A percentile compares a stretch with the other conserved stretches of the same genome.
Evolutionary conservation across 441 rosid genomes (phyloP).

Genomic region (Codiaeum variegatum): DNA sequence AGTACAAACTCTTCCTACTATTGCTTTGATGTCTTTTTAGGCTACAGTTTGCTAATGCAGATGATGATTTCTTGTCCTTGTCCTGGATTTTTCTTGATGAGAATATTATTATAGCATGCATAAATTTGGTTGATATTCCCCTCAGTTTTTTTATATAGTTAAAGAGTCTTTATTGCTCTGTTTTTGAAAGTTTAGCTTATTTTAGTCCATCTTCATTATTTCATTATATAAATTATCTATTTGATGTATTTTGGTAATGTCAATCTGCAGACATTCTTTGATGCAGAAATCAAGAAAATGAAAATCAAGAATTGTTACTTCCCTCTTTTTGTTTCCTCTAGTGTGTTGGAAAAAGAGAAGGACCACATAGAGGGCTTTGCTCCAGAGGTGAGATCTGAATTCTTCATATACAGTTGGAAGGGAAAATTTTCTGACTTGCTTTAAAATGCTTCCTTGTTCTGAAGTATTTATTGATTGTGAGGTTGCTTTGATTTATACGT

Average conservation of each 20-base stretch:
- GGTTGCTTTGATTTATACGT: background rate
- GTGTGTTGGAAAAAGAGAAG: conserved; percentile 85
- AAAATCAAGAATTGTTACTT: conserved; percentile 88
- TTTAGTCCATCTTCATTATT: background rate
- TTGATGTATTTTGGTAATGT: conserved; percentile 16
- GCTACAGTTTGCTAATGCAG: too few species aligned
- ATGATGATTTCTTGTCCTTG: background rate
- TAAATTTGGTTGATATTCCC: background rate
- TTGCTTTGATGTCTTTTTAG: background rate
- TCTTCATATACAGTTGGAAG: background rate
- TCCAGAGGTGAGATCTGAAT: conserved; percentile 69
- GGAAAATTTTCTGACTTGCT: background rate
- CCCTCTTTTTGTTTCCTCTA: conserved; percentile 93
- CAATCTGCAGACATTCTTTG: conserved; percentile 71
- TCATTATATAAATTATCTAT: background rate
- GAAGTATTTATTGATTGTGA: background rate
- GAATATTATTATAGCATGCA: background rate
- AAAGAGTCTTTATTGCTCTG: background rate
- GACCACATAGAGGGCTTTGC: conserved; percentile 97
- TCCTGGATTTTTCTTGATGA: background rate
- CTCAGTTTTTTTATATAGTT: background rate
- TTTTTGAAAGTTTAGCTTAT: background rate
- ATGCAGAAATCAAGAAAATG: conserved; percentile 92
- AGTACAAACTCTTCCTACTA: background rate
- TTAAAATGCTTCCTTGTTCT: background rate